Evolutionary conservation across 768 basidiomycete species (phyloP).

Genomic region (Rhizopogon sp.): DNA sequence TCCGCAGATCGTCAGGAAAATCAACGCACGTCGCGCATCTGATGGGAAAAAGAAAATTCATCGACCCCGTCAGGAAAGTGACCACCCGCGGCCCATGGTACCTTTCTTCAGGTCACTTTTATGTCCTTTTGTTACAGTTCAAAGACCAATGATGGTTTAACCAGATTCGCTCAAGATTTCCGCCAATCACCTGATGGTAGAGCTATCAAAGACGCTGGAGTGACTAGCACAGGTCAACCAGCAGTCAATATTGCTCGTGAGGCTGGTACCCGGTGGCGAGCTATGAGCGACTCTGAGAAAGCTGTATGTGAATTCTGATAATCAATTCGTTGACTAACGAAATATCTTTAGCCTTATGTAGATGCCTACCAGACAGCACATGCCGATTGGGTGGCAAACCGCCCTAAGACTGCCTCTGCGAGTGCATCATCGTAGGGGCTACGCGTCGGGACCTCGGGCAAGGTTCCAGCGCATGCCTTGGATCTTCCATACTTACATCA

Average conservation of each 20-base stretch:
- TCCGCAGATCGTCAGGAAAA: conserved; percentile 13
- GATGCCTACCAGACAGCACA: conserved; percentile 2
- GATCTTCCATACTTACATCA: neutral
- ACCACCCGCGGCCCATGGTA: neutral
- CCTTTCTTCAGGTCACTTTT: conserved; percentile 23
- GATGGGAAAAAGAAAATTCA: conserved; percentile 17
- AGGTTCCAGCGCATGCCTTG: neutral
- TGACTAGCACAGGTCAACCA: conserved; percentile 1
- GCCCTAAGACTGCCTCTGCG: neutral
- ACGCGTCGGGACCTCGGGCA: neutral
- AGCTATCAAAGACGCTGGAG: conserved; percentile 7
- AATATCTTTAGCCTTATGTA: conserved; percentile 2
- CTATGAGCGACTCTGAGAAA: conserved; percentile 28
- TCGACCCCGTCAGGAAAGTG: neutral
- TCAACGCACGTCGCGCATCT: conserved; percentile 28
- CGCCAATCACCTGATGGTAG: conserved; percentile 12
- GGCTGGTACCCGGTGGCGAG: conserved; percentile 24
- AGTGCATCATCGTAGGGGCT: neutral
- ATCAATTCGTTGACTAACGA: neutral
- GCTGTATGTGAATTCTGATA: conserved; percentile 13
- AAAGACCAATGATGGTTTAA: neutral
- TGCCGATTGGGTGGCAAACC: neutral
- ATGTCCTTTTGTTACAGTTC: neutral
- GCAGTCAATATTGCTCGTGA: conserved; percentile 4
- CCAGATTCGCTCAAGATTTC: conserved; percentile 19